Evolutionary conservation across 345 rosid species (phyloP), one percentile per base, ranked within the genome.

Genomic region (Iberis pinnata): DNA sequence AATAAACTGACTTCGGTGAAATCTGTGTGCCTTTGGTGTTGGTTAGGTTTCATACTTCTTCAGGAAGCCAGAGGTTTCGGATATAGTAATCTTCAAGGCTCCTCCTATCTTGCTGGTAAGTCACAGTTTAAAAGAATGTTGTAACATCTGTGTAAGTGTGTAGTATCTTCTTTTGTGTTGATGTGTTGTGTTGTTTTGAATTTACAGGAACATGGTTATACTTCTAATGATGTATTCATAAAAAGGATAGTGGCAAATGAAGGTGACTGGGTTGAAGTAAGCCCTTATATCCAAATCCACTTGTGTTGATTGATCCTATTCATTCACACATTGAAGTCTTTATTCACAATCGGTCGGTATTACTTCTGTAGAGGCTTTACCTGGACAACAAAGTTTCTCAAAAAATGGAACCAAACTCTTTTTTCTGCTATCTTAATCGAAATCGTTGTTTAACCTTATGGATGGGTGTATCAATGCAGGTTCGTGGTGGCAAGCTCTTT

Each of bases 171-270:
- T 22, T 22, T 6, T 22, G 25, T 27, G 19, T 41, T 49, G 41
- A 47, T 49, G 42, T 6, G 33, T 39, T 46, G 15, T 50, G 56
- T 37, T 54, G 48, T 22, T 22, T 22, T 3, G 25, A 22, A 49
- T 32, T 59, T 42, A 60, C 43, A 89, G 97, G 86, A 86, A 49
- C 0, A 63, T 57, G 89, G 84, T 33, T 83, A 39, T 67, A 76
- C 69, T 40, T 55, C 72, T 12, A 73, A 70, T 15, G 96, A 79
- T 60, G 95, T 80, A 9, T 84, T 73, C 70, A 82, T 90, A 12
- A 90, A 90, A 67, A 87, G 98, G 70, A 73, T 90, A 32, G 98
- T 90, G 51, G 98, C 98, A 24, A 86, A 73, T 70, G 92, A 79
- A 55, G 92, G 96, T 46, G 98, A 90, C 58, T 64, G 53, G 71